phyloP scores from a whole-genome alignment of 2,329 filamentous ascomycete genomes.

The Colletotrichum higginsianum region DNA sequence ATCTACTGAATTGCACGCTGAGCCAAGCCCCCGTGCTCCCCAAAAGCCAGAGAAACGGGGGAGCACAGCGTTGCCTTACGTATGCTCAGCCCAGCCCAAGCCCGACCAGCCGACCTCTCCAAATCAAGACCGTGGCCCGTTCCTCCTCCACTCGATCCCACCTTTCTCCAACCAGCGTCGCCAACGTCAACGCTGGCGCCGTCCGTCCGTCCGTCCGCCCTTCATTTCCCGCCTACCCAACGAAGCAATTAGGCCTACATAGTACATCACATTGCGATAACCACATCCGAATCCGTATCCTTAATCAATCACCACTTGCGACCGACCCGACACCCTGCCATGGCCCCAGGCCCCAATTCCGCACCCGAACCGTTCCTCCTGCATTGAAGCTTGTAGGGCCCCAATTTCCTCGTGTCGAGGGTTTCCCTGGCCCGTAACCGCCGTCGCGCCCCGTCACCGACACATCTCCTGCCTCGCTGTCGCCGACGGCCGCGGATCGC shows the following conservation, averaged over 20 bases:
- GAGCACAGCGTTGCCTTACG: neutral
- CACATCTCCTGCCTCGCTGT: conserved; percentile 21
- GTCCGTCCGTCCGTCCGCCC: conserved; percentile 19
- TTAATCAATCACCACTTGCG: conserved; percentile 27
- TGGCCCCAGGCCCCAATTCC: conserved; percentile 32
- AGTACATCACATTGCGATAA: conserved; percentile 21
- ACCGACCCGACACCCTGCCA: conserved; percentile 27
- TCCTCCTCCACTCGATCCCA: conserved; percentile 25
- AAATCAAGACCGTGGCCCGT: conserved; percentile 40
- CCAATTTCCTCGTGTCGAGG: conserved; percentile 37
- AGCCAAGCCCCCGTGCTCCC: too few relatives aligned
- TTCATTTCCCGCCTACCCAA: conserved; percentile 40
- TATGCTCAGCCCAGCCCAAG: conserved; percentile 26
- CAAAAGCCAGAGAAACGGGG: too few relatives aligned
- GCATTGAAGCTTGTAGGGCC: conserved; percentile 37
- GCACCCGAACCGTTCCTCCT: conserved; percentile 30
- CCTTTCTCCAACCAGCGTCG: conserved; percentile 38
- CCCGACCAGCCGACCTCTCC: conserved; percentile 27
- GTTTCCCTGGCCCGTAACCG: conserved; percentile 37
- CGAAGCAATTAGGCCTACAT: conserved; percentile 22
- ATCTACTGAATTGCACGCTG: neutral
- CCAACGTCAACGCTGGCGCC: conserved; percentile 36
- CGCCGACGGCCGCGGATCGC: conserved; percentile 11
- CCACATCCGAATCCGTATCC: conserved; percentile 33
- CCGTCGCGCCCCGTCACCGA: conserved; percentile 35